Percentiles rank a stretch among this genome's conserved stretches.
Evolutionary conservation across 306 rosid species (phyloP).

Genomic region (Abrus precatorius): DNA sequence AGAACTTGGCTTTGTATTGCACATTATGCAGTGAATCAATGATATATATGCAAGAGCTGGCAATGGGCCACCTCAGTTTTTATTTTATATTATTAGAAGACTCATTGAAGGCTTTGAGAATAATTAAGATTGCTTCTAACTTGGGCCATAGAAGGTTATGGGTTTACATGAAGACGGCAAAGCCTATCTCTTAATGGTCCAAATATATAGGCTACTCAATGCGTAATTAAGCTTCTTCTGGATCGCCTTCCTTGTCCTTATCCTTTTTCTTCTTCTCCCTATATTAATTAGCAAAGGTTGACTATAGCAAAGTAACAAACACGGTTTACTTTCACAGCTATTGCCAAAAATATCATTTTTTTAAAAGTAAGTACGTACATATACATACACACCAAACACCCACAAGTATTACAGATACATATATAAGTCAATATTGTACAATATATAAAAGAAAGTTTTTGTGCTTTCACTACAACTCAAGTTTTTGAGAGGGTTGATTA

Average conservation of each 20-base stretch:
- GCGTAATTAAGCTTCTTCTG: background rate
- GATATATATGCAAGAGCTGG: background rate
- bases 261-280: background rate
- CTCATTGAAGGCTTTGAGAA: constrained; percentile 22
- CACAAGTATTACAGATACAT: background rate
- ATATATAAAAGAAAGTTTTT: background rate
- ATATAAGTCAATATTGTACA: background rate
- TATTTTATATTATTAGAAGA: constrained; percentile 31
- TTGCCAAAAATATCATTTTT: too few relatives aligned
- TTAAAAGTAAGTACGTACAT: too few relatives aligned
- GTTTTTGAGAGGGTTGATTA: background rate
- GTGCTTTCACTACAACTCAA: background rate
- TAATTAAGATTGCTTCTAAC: background rate
- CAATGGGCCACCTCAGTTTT: constrained; percentile 34
- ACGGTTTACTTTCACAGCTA: too few relatives aligned
- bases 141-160: constrained; percentile 37
- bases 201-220: background rate
- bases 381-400: background rate
- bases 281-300: background rate
- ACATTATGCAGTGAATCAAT: background rate
- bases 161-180: background rate
- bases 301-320: background rate
- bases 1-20: background rate
- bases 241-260: background rate
- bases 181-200: constrained; percentile 35